Evolutionary conservation across 768 basidiomycete genomes (phyloP).

Genomic region (Podaxis rugospora): DNA sequence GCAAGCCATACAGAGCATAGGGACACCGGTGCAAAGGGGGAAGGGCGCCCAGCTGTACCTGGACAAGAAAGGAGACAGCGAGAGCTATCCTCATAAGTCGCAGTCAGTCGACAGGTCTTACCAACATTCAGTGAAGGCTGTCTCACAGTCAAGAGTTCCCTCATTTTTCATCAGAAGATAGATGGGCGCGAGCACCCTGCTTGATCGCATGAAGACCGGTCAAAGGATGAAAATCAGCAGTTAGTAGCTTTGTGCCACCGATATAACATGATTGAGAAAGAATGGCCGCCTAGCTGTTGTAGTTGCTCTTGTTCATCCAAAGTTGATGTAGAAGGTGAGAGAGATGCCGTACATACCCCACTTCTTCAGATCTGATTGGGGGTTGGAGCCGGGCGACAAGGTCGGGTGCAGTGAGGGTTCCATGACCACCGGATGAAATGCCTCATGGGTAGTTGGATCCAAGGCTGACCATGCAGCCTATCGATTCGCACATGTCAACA

Average conservation of each 20-base stretch:
- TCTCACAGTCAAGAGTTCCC: background rate
- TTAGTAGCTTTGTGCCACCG: background rate
- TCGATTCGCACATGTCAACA: background rate
- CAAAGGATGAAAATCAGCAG: background rate
- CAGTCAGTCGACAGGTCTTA: background rate
- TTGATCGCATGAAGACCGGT: background rate
- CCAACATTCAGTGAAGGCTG: background rate
- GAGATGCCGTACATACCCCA: background rate
- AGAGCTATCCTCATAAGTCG: background rate
- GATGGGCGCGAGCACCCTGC: background rate
- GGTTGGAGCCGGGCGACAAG: background rate
- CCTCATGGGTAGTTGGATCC: background rate
- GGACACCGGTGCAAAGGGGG: background rate
- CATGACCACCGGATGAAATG: constrained; percentile 4
- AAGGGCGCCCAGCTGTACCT: background rate
- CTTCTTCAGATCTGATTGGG: background rate
- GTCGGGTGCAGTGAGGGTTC: background rate
- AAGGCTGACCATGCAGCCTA: background rate
- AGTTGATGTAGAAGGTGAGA: background rate
- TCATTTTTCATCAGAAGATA: background rate
- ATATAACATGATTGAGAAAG: background rate
- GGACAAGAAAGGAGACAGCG: background rate
- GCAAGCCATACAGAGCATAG: background rate
- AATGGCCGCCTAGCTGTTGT: background rate
- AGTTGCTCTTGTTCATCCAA: background rate